A percentile compares a stretch with the other conserved stretches of the same genome.
These are phyloP conservation scores for Ophryocystis elektroscirrha DNA, from an alignment of 169 alveolate species.

Conservation along the genomic window DNA sequence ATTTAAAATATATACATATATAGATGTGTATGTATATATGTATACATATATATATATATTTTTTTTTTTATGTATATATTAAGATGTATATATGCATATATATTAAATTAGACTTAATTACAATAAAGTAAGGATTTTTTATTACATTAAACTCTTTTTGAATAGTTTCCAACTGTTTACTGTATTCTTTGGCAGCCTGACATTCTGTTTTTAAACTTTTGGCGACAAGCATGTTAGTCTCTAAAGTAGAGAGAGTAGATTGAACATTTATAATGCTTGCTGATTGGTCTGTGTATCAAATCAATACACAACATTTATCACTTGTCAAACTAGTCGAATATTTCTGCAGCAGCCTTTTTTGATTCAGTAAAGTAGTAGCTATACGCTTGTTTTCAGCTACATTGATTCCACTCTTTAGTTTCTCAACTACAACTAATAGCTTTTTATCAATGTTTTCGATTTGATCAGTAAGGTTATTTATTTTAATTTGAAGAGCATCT, in stretches of 20 bases:
- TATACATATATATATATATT: background rate
- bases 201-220: too few relatives aligned
- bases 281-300: slow-evolving; percentile 7
- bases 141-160: too few relatives aligned
- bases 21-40: background rate
- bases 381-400: background rate
- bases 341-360: background rate
- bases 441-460: background rate
- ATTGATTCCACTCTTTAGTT: background rate
- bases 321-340: background rate
- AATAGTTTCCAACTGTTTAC: too few relatives aligned
- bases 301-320: slow-evolving; percentile 9
- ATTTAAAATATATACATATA: too few relatives aligned
- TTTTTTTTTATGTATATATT: background rate
- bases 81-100: background rate
- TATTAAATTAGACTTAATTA: background rate
- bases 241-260: background rate
- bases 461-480: background rate
- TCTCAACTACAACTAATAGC: background rate
- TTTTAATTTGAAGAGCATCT: too few relatives aligned
- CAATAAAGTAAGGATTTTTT: background rate
- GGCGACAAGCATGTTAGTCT: background rate
- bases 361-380: background rate
- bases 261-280: slow-evolving; percentile 8
- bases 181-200: too few relatives aligned